phyloP scores from a whole-genome alignment of 768 basidiomycete genomes.

The Tylopilus sp. region DNA sequence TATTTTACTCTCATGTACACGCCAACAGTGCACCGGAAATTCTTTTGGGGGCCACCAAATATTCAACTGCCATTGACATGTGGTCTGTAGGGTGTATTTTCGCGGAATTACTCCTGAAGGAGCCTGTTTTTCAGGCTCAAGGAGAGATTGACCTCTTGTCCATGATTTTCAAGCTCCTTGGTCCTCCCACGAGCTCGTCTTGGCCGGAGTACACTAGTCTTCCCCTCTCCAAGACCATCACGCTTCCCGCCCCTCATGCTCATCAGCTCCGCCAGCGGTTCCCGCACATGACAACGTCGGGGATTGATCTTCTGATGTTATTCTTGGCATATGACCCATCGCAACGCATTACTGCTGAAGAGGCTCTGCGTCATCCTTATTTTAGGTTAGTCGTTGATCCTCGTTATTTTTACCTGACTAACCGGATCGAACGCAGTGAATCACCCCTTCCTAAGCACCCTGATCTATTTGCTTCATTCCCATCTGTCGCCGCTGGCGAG shows the following conservation, averaged over 20 bases:
- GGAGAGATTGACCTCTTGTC: slow-evolving; percentile 88
- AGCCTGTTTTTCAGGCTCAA: slow-evolving; percentile 97
- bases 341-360: slow-evolving; percentile 81
- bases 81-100: slow-evolving; percentile 99
- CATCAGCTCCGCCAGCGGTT: slow-evolving; percentile 83
- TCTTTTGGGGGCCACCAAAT: slow-evolving; percentile 86
- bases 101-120: slow-evolving; percentile 90
- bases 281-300: slow-evolving; percentile 76
- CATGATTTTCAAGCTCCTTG: slow-evolving; percentile 94
- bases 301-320: slow-evolving; percentile 78
- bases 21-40: slow-evolving; percentile 85
- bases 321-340: slow-evolving; percentile 89
- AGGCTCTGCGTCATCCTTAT: slow-evolving; percentile 88
- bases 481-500: slow-evolving; percentile 94
- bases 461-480: slow-evolving; percentile 93
- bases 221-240: slow-evolving; percentile 78
- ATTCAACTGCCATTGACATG: slow-evolving; percentile 94
- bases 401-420: background rate
- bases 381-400: slow-evolving; percentile 57
- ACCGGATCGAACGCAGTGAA: slow-evolving; percentile 51
- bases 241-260: slow-evolving; percentile 69
- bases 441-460: slow-evolving; percentile 95
- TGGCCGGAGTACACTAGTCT: slow-evolving; percentile 86
- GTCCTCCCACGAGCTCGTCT: slow-evolving; percentile 79
- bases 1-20: slow-evolving; percentile 8